phyloP scores from a whole-genome alignment of 768 basidiomycete genomes.

The Mycena rosella region DNA sequence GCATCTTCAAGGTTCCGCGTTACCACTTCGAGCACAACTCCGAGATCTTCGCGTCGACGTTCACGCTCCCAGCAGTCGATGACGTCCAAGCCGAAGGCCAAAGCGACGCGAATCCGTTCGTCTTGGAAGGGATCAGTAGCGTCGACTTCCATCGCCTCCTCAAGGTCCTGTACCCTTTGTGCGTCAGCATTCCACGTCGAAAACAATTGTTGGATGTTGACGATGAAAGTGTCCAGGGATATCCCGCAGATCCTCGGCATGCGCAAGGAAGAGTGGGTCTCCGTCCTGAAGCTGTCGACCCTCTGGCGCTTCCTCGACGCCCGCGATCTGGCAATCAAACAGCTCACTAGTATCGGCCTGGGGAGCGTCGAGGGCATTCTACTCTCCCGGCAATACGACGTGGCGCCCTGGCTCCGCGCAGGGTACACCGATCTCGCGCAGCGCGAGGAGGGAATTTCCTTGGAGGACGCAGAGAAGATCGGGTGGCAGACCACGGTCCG shows the following conservation, averaged over 20 bases:
- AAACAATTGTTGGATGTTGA: not conserved
- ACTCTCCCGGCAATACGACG: conserved; percentile 46
- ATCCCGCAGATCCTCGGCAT: conserved; percentile 23
- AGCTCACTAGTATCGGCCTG: conserved; percentile 33
- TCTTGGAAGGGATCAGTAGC: conserved; percentile 41
- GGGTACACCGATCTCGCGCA: conserved; percentile 44
- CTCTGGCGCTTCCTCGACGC: conserved; percentile 47
- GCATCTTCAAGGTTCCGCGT: conserved; percentile 54
- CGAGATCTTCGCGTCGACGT: conserved; percentile 49
- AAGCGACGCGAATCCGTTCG: conserved; percentile 46
- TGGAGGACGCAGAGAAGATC: conserved; percentile 35
- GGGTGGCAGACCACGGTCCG: conserved; percentile 23
- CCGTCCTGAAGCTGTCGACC: conserved; percentile 46
- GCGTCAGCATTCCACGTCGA: conserved; percentile 13
- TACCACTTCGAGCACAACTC: conserved; percentile 51
- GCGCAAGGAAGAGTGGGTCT: conserved; percentile 43
- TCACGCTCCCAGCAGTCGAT: conserved; percentile 45
- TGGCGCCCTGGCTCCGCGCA: conserved; percentile 49
- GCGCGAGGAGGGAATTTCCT: conserved; percentile 39
- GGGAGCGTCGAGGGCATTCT: conserved; percentile 44
- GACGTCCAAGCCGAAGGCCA: conserved; percentile 41
- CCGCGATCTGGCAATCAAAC: conserved; percentile 41
- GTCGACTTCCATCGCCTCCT: conserved; percentile 43
- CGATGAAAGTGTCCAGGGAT: not conserved
- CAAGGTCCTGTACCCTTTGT: conserved; percentile 43